phyloP scores from a whole-genome alignment of 2,329 filamentous ascomycete species.

The Cytospora schulzeri region DNA sequence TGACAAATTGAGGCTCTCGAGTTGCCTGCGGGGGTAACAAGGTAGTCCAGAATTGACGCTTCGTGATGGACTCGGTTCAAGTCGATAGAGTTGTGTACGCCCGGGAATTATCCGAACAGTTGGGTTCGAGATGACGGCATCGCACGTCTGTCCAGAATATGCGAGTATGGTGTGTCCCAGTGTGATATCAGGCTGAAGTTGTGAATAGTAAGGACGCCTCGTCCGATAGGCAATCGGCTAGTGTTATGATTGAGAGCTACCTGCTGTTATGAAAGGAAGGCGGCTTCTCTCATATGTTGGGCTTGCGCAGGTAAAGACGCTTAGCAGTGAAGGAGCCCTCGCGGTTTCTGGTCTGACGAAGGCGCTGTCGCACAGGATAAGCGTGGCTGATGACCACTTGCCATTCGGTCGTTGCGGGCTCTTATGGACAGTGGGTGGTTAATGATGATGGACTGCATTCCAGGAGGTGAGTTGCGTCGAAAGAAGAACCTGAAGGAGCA shows the following conservation, averaged over 20 bases:
- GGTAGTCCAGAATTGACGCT: not conserved
- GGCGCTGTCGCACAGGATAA: not conserved
- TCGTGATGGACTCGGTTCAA: not conserved
- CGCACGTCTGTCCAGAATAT: not conserved
- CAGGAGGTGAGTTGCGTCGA: slow-evolving; percentile 33
- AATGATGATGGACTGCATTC: slow-evolving; percentile 10
- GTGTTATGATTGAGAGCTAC: not conserved
- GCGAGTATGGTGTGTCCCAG: not conserved
- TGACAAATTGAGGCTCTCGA: not conserved
- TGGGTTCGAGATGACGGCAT: not conserved
- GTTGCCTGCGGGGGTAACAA: not conserved
- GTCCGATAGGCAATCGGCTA: not conserved
- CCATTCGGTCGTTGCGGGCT: slow-evolving; percentile 28
- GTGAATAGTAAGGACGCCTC: not conserved
- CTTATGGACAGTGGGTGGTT: not conserved
- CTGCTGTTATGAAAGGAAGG: not conserved
- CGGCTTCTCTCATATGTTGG: not conserved
- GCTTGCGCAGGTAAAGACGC: not conserved
- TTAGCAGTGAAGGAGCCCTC: not conserved
- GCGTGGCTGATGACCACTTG: slow-evolving; percentile 29
- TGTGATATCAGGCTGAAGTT: not conserved
- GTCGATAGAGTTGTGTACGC: not conserved
- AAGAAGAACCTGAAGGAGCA: slow-evolving; percentile 31
- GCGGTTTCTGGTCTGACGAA: not conserved
- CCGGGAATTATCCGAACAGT: not conserved